Evolutionary conservation across 1,284 basidiomycete genomes (phyloP).

Genomic region (Crepidotus sp.): DNA sequence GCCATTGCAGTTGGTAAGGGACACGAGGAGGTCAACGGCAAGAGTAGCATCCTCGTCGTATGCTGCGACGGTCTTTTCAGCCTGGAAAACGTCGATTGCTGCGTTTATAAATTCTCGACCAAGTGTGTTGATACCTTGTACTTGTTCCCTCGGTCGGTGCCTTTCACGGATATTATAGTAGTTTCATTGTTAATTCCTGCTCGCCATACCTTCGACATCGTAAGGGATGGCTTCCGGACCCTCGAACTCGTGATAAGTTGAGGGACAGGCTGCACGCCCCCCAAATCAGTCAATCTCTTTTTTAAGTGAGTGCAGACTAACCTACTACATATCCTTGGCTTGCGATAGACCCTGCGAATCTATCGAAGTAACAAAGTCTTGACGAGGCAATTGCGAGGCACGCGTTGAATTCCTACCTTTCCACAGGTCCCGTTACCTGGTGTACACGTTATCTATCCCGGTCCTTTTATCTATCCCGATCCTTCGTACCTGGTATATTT

Average conservation of each 20-base stretch:
- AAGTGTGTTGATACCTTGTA: constrained; percentile 55
- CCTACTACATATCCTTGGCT: constrained; percentile 80
- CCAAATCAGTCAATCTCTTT: not conserved
- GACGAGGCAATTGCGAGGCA: not conserved
- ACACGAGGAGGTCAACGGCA: constrained; percentile 64
- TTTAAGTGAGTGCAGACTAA: constrained; percentile 22
- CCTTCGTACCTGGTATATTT: constrained; percentile 87
- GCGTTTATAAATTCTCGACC: not conserved
- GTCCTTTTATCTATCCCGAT: no score
- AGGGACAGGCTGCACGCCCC: constrained; percentile 70
- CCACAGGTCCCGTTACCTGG: constrained; percentile 80
- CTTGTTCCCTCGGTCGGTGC: constrained; percentile 79
- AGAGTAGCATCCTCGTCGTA: constrained; percentile 72
- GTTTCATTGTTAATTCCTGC: not conserved
- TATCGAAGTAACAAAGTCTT: not conserved
- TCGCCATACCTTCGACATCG: constrained; percentile 60
- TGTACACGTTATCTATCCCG: no score
- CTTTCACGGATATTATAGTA: constrained; percentile 22
- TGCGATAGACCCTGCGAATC: constrained; percentile 84
- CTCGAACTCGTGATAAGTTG: constrained; percentile 84
- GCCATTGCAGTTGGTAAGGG: constrained; percentile 78
- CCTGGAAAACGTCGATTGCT: constrained; percentile 33
- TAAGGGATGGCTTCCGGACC: constrained; percentile 82
- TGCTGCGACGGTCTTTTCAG: constrained; percentile 75
- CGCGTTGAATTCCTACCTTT: constrained; percentile 37